phyloP scores from a whole-genome alignment of 129 eudicot species.

The Kitagawia praeruptora region DNA sequence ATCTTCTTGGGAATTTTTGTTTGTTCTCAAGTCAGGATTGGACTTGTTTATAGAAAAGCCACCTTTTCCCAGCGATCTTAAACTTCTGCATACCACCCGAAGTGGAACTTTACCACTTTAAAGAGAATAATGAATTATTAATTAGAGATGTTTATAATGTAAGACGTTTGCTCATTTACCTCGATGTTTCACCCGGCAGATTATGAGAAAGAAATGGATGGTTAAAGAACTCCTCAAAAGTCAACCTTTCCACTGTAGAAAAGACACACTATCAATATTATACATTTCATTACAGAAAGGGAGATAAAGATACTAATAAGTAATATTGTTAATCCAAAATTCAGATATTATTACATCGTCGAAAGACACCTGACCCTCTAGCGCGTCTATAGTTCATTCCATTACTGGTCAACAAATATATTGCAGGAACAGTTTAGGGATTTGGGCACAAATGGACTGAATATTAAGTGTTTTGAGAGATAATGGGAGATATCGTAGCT shows the following conservation, averaged over 20 bases:
- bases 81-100: conserved; percentile 23
- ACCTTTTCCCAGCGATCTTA: conserved; percentile 27
- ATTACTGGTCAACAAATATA: not conserved
- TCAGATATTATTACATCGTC: not conserved
- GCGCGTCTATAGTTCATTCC: not conserved
- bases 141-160: not conserved
- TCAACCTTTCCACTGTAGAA: conserved; percentile 75
- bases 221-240: conserved; percentile 77
- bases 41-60: conserved; percentile 29
- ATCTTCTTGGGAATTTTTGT: conserved; percentile 58
- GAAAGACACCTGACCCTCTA: not conserved
- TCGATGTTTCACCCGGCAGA: conserved; percentile 33
- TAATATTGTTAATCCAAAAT: not conserved
- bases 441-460: not conserved
- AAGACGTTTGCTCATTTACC: conserved; percentile 25
- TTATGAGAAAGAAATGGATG: conserved; percentile 58
- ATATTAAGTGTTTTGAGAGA: not conserved
- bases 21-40: conserved; percentile 23
- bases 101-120: conserved; percentile 10
- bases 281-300: not conserved
- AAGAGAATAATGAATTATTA: not conserved
- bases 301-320: not conserved
- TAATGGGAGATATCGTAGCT: not conserved
- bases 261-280: not conserved
- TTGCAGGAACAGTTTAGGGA: not conserved